These are phyloP conservation scores for Pelargonium cotyledonis DNA, from an alignment of 441 rosid genomes.

Conservation along the genomic window DNA sequence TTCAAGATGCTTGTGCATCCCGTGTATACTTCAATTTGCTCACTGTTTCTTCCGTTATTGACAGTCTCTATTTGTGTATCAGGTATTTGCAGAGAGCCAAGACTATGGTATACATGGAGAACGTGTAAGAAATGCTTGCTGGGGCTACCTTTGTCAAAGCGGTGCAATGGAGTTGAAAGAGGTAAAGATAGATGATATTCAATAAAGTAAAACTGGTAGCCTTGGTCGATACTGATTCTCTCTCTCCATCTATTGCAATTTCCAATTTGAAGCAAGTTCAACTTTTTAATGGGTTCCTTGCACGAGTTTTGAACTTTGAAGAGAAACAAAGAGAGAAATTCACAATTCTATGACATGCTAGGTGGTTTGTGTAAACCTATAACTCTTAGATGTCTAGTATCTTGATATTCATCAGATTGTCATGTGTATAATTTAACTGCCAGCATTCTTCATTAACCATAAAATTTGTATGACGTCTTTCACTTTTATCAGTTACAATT, in stretches of 20 bases:
- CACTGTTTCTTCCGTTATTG: constrained; percentile 5
- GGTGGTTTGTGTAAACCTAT: background rate
- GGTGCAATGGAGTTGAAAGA: constrained; percentile 84
- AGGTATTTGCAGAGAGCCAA: constrained; percentile 96
- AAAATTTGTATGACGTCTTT: background rate
- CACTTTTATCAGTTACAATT: constrained; percentile 11
- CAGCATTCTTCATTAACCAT: background rate
- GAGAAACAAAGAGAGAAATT: background rate
- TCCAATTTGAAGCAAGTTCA: background rate
- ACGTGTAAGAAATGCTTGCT: constrained; percentile 88
- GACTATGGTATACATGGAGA: constrained; percentile 97
- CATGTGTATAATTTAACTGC: background rate
- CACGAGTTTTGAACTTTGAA: background rate
- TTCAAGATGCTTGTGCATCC: constrained; percentile 26
- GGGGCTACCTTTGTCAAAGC: constrained; percentile 98
- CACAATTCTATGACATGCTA: background rate
- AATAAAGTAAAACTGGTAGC: background rate
- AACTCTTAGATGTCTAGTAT: background rate
- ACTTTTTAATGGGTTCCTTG: background rate
- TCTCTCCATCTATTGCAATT: background rate
- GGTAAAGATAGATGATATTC: constrained; percentile 31
- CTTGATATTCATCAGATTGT: background rate
- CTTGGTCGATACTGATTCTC: background rate
- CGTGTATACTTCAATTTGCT: background rate
- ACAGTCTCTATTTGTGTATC: constrained; percentile 19